Base-by-base conservation (phyloP, 768 basidiomycete species). In the Ramaria rubella region DNA sequence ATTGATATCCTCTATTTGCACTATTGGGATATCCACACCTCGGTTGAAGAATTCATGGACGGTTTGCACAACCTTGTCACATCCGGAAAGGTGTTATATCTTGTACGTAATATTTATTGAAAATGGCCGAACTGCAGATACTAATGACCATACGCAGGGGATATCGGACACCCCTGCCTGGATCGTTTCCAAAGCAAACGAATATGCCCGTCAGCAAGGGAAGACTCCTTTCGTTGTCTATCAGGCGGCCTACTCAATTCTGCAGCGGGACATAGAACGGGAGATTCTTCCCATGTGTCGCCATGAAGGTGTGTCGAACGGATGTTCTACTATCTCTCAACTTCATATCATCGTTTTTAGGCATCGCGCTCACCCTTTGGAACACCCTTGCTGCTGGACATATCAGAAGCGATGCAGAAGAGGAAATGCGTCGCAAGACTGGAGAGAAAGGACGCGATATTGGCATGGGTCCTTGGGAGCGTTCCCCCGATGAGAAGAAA, bases 1-100 rank as follows among this genome's bases (percentile, higher is more conserved):
- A 74, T 83, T 61, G 81, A 83, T 60, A 73, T 83, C 48, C 64
- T 82, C 29, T 81, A 83, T 58, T 61, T 81, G 5, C 81, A 82
- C 61, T 79, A 73, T 55, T 75, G 75, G 79, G 77, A 79, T 57
- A 77, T 70, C 58, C 65, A 72, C 8, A 76, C 76, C 5, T 71
- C 70, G 11, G 69, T 79, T 29, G 68, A 73, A 48, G 79, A 81
- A 61, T 60, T 79, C 24, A 76, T 78, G 79, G 71, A 72, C 36
- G 64, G 65, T 14, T 64, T 81, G 8, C 73, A 79, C 61, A 67
- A 65, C 15, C 65, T 79, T 26, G 73, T 78, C 52, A 67, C 66
- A 27, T 63, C 66, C 42, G 75, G 76, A 33, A 79, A 78, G 58
- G 76, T 76, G 11, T 66, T 74, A 24, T 77, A 78, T 52, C 65